phyloP scores from a whole-genome alignment of 176 grass and related monocot genomes.

The Oryza meyeriana region DNA sequence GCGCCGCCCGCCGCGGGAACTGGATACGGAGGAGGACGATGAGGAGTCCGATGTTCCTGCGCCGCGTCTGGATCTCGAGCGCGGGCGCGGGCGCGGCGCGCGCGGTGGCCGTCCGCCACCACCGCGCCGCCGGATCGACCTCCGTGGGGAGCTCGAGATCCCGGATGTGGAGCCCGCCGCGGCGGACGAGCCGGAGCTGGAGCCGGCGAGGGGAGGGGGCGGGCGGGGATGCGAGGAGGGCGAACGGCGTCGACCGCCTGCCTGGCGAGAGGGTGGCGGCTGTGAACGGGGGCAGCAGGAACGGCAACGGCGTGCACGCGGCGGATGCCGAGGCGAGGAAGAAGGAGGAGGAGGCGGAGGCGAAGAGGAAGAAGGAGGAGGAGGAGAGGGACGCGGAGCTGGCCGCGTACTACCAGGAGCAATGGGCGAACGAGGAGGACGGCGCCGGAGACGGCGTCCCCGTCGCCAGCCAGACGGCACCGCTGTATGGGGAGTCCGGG shows the following conservation, averaged over 20 bases:
- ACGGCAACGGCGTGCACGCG: conserved; percentile 25
- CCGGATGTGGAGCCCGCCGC: conserved; percentile 2
- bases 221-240: conserved; percentile 35
- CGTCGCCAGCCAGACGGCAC: conserved; percentile 28
- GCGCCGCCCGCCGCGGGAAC: conserved; percentile 6
- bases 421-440: conserved; percentile 43
- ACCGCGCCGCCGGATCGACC: conserved; percentile 46
- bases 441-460: conserved; percentile 5
- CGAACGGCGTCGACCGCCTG: conserved; percentile 25
- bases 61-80: conserved; percentile 42
- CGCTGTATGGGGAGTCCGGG: conserved; percentile 40
- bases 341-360: conserved; percentile 40
- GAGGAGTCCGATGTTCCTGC: conserved; percentile 23
- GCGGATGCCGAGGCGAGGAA: conserved; percentile 45
- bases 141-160: conserved; percentile 56
- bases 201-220: conserved; percentile 19
- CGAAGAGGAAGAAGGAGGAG: conserved; percentile 49
- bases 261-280: conserved; percentile 31
- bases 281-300: conserved; percentile 20
- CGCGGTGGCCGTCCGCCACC: background rate
- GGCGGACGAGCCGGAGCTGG: background rate
- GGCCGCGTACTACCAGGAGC: conserved; percentile 47
- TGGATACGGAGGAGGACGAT: background rate
- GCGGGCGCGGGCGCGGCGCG: background rate
- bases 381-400: conserved; percentile 58